Conservation (phyloP, 2,329 filamentous ascomycete species). For the Scopulariopsis brevicaulis region DNA sequence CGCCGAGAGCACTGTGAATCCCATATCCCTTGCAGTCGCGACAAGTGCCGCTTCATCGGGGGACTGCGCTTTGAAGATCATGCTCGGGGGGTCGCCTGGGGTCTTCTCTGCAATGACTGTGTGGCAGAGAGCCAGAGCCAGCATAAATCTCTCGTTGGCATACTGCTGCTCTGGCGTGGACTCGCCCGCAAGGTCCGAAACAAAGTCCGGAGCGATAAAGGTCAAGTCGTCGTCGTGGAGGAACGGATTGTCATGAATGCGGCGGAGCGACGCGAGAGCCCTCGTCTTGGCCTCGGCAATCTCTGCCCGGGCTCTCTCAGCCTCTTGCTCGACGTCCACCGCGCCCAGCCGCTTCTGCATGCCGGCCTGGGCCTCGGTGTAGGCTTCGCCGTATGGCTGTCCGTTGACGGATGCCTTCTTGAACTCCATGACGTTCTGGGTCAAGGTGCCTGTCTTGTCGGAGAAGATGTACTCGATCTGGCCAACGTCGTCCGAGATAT, state of each 20-base stretch:
- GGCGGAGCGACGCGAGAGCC: slow-evolving; percentile 63
- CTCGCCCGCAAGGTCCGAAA: slow-evolving; percentile 69
- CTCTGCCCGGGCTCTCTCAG: slow-evolving; percentile 57
- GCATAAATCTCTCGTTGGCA: slow-evolving; percentile 85
- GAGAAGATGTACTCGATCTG: slow-evolving; percentile 99
- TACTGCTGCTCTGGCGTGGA: slow-evolving; percentile 65
- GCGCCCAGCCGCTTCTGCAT: slow-evolving; percentile 81
- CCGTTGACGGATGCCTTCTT: slow-evolving; percentile 97
- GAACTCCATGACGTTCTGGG: slow-evolving; percentile 99
- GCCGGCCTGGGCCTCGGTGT: slow-evolving; percentile 91
- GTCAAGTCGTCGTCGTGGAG: slow-evolving; percentile 82
- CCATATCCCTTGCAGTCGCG: slow-evolving; percentile 86
- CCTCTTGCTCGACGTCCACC: slow-evolving; percentile 74
- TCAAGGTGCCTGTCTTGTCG: slow-evolving; percentile 93
- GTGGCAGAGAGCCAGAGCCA: slow-evolving; percentile 89
- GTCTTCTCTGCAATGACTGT: slow-evolving; percentile 86
- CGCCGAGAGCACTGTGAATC: slow-evolving; percentile 81
- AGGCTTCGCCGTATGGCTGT: slow-evolving; percentile 92
- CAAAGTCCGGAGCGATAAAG: slow-evolving; percentile 84
- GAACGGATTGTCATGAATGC: slow-evolving; percentile 80
- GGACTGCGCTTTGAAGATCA: slow-evolving; percentile 94
- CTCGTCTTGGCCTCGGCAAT: slow-evolving; percentile 67
- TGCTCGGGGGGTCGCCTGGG: slow-evolving; percentile 80
- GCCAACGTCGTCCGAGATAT: slow-evolving; percentile 94
- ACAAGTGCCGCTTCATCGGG: slow-evolving; percentile 94